Evolutionary conservation across 352 stramenopile genomes (phyloP).

Genomic region (Phytophthora hibernalis): DNA sequence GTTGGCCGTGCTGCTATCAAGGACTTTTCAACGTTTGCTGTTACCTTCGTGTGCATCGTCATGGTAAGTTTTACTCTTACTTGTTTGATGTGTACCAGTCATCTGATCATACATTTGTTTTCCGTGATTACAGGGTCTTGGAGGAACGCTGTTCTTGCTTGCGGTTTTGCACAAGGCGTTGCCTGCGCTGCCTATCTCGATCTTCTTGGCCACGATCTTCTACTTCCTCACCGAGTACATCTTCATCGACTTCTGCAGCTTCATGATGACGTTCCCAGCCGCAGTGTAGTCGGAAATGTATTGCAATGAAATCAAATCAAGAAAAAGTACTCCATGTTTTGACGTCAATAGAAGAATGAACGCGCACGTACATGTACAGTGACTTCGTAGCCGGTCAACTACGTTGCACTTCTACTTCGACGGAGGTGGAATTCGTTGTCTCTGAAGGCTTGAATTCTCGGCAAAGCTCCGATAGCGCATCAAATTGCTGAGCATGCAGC

Average conservation of each 20-base stretch:
- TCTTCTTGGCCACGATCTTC: conserved; percentile 84
- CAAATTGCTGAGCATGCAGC: conserved; percentile 20
- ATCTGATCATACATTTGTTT: conserved; percentile 10
- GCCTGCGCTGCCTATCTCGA: conserved; percentile 96
- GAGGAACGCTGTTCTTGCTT: conserved; percentile 95
- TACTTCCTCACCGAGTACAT: conserved; percentile 88
- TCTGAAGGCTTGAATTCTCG: background rate
- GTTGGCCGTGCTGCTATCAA: conserved; percentile 95
- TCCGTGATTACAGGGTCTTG: conserved; percentile 74
- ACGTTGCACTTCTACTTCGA: background rate
- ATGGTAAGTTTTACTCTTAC: conserved; percentile 61
- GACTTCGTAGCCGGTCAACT: background rate
- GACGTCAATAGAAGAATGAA: conserved; percentile 9
- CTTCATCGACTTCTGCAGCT: conserved; percentile 86
- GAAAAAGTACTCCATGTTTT: conserved; percentile 27
- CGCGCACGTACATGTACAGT: background rate
- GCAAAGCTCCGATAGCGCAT: conserved; percentile 9
- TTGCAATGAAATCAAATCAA: conserved; percentile 22
- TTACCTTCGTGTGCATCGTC: conserved; percentile 94
- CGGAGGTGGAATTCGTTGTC: background rate
- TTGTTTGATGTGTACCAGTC: background rate
- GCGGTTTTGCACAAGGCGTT: conserved; percentile 94
- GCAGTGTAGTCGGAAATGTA: conserved; percentile 49
- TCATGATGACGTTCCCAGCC: conserved; percentile 74
- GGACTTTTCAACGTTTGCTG: conserved; percentile 95